Evolutionary conservation across 305 asterid genomes (phyloP).

Genomic region (Ajuga reptans): DNA sequence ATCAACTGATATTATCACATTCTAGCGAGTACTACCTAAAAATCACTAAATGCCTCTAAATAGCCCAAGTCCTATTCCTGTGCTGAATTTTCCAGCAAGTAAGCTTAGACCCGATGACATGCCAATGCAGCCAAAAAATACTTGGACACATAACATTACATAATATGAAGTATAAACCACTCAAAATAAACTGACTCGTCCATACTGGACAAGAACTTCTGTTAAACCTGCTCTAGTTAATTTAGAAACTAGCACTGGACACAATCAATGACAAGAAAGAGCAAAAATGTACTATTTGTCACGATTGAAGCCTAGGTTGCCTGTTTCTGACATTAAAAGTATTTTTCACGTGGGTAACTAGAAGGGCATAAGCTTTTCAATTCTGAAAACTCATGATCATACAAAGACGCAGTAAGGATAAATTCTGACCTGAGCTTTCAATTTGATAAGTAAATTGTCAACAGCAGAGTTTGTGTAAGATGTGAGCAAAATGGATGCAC

Average conservation of each 20-base stretch:
- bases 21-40: not conserved
- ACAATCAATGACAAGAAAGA: not conserved
- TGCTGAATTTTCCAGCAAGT: not conserved
- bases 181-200: not conserved
- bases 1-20: not conserved
- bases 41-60: no score
- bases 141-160: not conserved
- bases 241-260: not conserved
- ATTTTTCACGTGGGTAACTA: not conserved
- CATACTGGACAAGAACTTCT: not conserved
- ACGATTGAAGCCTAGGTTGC: not conserved
- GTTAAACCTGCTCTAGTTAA: not conserved
- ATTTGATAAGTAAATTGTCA: slow-evolving; percentile 80
- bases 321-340: not conserved
- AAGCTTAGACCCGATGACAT: not conserved
- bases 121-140: not conserved
- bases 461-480: slow-evolving; percentile 89
- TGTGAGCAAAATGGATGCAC: slow-evolving; percentile 78
- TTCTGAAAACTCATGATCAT: slow-evolving; percentile 9
- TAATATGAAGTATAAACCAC: not conserved
- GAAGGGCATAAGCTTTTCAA: slow-evolving; percentile 9
- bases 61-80: not conserved
- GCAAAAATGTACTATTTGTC: not conserved
- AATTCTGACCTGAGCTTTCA: slow-evolving; percentile 76
- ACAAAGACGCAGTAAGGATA: slow-evolving; percentile 18